A percentile compares a stretch with the other conserved stretches of the same genome.
phyloP scores from a whole-genome alignment of 1,284 basidiomycete genomes.

The Psilocybe mexicana region DNA sequence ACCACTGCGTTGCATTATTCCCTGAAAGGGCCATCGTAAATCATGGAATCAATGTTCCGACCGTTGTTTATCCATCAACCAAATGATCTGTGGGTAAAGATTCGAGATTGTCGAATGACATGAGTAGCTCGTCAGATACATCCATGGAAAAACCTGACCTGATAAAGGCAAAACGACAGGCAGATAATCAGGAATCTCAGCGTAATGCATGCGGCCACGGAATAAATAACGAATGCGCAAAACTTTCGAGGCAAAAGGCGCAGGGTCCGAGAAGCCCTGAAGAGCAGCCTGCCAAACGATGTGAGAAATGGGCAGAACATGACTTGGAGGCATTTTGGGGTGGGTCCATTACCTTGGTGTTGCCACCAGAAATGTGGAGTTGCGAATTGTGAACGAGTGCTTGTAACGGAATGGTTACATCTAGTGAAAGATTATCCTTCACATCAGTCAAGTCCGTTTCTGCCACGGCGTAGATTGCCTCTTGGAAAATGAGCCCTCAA shows the following conservation, averaged over 20 bases:
- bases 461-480: slow-evolving; percentile 67
- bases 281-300: slow-evolving; percentile 51
- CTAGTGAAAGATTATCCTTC: slow-evolving; percentile 57
- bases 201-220: slow-evolving; percentile 72
- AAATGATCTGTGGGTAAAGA: slow-evolving; percentile 14
- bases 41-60: not conserved
- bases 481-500: slow-evolving; percentile 70
- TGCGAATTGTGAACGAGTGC: slow-evolving; percentile 80
- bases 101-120: slow-evolving; percentile 2
- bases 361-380: slow-evolving; percentile 75
- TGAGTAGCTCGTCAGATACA: not conserved
- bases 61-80: slow-evolving; percentile 1
- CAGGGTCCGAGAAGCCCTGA: slow-evolving; percentile 78
- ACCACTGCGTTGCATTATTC: too few species aligned
- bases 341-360: slow-evolving; percentile 55
- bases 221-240: slow-evolving; percentile 80
- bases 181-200: slow-evolving; percentile 70
- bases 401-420: slow-evolving; percentile 83
- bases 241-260: slow-evolving; percentile 64
- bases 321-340: not conserved
- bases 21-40: too few species aligned
- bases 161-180: slow-evolving; percentile 77
- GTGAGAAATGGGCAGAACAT: slow-evolving; percentile 6
- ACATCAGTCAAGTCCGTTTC: slow-evolving; percentile 47
- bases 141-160: slow-evolving; percentile 45